Percentiles rank a stretch among this genome's conserved stretches.
phyloP scores from a whole-genome alignment of 176 grass and related monocot genomes.

The Triticum monococcum region DNA sequence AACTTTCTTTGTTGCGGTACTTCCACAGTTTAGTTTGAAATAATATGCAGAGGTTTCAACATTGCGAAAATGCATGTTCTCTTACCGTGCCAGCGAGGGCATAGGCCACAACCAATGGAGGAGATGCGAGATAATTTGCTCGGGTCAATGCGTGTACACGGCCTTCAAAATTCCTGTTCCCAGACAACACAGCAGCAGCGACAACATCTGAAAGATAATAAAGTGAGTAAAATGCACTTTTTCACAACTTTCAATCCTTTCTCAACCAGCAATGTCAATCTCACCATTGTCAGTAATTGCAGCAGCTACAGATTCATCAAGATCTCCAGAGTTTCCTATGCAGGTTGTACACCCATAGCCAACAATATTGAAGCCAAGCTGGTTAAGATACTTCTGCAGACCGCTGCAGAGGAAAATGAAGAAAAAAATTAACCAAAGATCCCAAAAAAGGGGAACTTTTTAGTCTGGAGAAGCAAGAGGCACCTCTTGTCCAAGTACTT shows the following conservation, averaged over 20 bases:
- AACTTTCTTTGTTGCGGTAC: not conserved
- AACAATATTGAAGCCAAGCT: conserved; percentile 94
- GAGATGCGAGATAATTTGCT: conserved; percentile 98
- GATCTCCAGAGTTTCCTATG: conserved; percentile 97
- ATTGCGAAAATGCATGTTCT: not conserved
- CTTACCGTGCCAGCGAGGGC: conserved; percentile 94
- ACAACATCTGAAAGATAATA: conserved; percentile 72
- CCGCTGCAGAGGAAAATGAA: conserved; percentile 54
- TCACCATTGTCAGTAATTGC: conserved; percentile 90
- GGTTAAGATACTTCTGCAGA: conserved; percentile 89
- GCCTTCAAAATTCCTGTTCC: conserved; percentile 97
- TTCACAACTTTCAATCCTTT: not conserved
- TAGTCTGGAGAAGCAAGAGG: not conserved
- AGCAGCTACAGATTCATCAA: conserved; percentile 79
- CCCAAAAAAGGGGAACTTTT: not conserved
- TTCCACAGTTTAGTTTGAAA: not conserved
- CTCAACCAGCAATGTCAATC: not conserved
- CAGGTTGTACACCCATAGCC: conserved; percentile 99
- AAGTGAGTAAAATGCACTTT: conserved; percentile 22
- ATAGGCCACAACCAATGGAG: conserved; percentile 96
- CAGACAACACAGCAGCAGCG: conserved; percentile 88
- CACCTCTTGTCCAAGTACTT: conserved; percentile 93
- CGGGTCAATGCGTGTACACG: conserved; percentile 93
- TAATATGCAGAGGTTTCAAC: not conserved
- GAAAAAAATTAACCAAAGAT: conserved; percentile 7